These are phyloP conservation scores for Phaeophleospora eucalypticola DNA, from an alignment of 2,329 filamentous ascomycete genomes.

Conservation along the genomic window DNA sequence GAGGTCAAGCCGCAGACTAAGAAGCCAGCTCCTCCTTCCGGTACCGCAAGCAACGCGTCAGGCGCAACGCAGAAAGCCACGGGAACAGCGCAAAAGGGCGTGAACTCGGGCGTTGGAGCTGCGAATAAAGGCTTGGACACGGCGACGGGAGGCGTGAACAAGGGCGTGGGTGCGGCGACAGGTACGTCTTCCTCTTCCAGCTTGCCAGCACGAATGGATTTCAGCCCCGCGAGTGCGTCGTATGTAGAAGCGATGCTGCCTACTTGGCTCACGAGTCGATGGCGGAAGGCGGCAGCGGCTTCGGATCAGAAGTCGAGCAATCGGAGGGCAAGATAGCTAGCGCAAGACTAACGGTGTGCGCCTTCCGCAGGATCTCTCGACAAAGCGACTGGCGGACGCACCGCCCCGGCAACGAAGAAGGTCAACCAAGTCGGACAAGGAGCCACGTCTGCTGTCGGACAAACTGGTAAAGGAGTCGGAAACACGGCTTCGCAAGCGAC, in stretches of 20 bases:
- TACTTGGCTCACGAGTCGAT: slow-evolving; percentile 25
- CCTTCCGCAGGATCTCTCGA: slow-evolving; percentile 34
- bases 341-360: no score
- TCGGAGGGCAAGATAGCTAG: slow-evolving; percentile 5
- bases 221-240: slow-evolving; percentile 15
- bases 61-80: slow-evolving; percentile 22
- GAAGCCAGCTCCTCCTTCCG: slow-evolving; percentile 8
- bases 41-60: slow-evolving; percentile 21
- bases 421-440: slow-evolving; percentile 34
- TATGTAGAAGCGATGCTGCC: slow-evolving; percentile 24
- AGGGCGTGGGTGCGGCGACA: slow-evolving; percentile 26
- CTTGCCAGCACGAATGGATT: slow-evolving; percentile 20
- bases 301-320: slow-evolving; percentile 20
- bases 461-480: slow-evolving; percentile 36
- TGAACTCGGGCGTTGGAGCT: slow-evolving; percentile 21
- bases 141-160: slow-evolving; percentile 22
- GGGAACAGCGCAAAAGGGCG: slow-evolving; percentile 27
- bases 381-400: slow-evolving; percentile 31
- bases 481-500: slow-evolving; percentile 31
- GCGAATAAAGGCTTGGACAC: slow-evolving; percentile 28
- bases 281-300: no score
- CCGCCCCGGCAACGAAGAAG: slow-evolving; percentile 31
- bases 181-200: slow-evolving; percentile 24
- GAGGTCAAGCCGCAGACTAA: slow-evolving; percentile 16
- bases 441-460: slow-evolving; percentile 32